A percentile compares a stretch with the other conserved stretches of the same genome.
Conservation (phyloP, 2,329 filamentous ascomycete species). For the Diaporthe sp. region DNA sequence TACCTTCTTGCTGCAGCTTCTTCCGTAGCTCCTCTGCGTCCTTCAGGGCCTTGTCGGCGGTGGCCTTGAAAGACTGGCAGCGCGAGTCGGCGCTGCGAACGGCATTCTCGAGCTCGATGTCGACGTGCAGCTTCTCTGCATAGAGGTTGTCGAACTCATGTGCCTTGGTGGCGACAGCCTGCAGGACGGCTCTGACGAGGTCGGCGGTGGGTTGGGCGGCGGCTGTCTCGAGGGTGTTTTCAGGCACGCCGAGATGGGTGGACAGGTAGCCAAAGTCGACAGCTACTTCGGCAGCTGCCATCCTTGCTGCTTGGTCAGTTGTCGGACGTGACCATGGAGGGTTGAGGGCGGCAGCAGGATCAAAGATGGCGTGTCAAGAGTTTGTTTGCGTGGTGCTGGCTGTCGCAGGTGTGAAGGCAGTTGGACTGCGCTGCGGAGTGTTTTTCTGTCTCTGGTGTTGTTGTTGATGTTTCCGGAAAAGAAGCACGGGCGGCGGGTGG, state of each 20-base stretch:
- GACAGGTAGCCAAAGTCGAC: conserved; percentile 82
- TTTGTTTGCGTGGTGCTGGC: background rate
- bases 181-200: conserved; percentile 81
- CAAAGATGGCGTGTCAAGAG: background rate
- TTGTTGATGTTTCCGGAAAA: conserved; percentile 34
- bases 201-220: conserved; percentile 81
- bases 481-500: conserved; percentile 29
- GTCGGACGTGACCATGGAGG: conserved; percentile 37
- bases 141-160: conserved; percentile 86
- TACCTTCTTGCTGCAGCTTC: conserved; percentile 88
- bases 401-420: background rate
- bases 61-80: conserved; percentile 83
- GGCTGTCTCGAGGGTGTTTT: conserved; percentile 72
- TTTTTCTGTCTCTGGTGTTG: background rate
- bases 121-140: conserved; percentile 88
- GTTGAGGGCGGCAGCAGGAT: background rate
- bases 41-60: conserved; percentile 85
- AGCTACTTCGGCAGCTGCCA: conserved; percentile 66
- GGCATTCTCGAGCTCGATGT: conserved; percentile 94
- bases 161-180: conserved; percentile 82
- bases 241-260: conserved; percentile 77
- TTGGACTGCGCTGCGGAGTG: conserved; percentile 9
- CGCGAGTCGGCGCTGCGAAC: conserved; percentile 87
- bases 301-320: conserved; percentile 52
- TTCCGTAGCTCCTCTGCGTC: conserved; percentile 86